Evolutionary conservation across 306 rosid genomes (phyloP).

Genomic region (Argentina anserina): DNA sequence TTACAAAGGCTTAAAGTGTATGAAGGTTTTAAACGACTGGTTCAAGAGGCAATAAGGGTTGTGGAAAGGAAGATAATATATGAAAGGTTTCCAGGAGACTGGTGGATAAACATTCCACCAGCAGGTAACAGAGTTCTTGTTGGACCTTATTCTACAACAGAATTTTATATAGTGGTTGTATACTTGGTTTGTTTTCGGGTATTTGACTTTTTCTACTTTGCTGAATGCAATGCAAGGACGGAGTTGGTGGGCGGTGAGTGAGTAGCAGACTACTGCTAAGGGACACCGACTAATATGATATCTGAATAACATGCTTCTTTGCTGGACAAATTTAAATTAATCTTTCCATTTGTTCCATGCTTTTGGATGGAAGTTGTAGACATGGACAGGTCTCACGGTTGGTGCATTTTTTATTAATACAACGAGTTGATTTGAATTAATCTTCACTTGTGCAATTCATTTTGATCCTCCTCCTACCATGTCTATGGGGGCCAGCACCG

Average conservation of each 20-base stretch:
- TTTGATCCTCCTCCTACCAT: no score
- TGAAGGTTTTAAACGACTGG: not conserved
- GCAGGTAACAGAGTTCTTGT: not conserved
- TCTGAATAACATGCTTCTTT: not conserved
- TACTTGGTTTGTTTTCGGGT: not conserved
- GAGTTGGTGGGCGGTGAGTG: constrained; percentile 1
- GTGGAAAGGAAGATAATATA: not conserved
- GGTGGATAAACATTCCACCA: constrained; percentile 5
- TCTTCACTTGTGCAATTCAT: not conserved
- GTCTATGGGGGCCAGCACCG: no score
- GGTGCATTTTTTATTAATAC: not conserved
- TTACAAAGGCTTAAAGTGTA: not conserved
- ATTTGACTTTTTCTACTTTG: not conserved
- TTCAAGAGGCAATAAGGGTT: not conserved
- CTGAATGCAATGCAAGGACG: not conserved
- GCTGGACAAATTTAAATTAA: no score
- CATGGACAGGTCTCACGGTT: not conserved
- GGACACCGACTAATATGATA: not conserved
- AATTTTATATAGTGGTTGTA: not conserved
- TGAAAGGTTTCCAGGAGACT: not conserved
- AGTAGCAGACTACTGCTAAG: not conserved
- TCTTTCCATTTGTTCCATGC: not conserved
- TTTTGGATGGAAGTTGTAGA: not conserved
- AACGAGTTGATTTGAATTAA: not conserved
- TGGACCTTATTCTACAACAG: not conserved